Conservation (phyloP, 2,329 filamentous ascomycete species). For the Exophiala sideris region DNA sequence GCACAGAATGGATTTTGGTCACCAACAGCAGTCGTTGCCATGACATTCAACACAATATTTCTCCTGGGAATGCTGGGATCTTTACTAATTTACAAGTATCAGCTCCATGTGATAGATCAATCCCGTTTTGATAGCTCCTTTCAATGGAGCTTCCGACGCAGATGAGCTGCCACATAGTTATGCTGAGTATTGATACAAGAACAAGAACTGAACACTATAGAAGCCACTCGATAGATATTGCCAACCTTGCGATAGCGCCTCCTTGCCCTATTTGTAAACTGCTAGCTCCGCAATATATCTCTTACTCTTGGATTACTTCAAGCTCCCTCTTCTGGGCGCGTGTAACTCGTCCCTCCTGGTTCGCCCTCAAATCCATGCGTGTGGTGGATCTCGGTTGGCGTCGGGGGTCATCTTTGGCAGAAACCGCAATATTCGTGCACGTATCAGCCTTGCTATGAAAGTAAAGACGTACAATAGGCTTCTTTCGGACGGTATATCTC, state of each 20-base stretch:
- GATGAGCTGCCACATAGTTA: background rate
- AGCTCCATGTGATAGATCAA: background rate
- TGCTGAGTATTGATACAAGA: background rate
- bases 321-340: background rate
- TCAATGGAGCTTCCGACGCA: background rate
- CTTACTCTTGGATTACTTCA: background rate
- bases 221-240: background rate
- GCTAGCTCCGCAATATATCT: background rate
- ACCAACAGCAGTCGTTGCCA: slow-evolving; percentile 30
- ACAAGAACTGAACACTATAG: background rate
- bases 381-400: background rate
- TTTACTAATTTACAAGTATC: background rate
- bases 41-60: background rate
- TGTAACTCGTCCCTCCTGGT: background rate
- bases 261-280: background rate
- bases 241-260: background rate
- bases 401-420: background rate
- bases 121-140: background rate
- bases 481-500: background rate
- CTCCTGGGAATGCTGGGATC: background rate
- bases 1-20: slow-evolving; percentile 46
- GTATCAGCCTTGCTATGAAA: background rate
- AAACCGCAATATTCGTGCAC: background rate
- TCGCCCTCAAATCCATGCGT: background rate
- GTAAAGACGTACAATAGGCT: background rate